Evolutionary conservation across 306 rosid species (phyloP), one percentile per base, ranked within the genome.

Genomic region (Trifolium subterraneum): DNA sequence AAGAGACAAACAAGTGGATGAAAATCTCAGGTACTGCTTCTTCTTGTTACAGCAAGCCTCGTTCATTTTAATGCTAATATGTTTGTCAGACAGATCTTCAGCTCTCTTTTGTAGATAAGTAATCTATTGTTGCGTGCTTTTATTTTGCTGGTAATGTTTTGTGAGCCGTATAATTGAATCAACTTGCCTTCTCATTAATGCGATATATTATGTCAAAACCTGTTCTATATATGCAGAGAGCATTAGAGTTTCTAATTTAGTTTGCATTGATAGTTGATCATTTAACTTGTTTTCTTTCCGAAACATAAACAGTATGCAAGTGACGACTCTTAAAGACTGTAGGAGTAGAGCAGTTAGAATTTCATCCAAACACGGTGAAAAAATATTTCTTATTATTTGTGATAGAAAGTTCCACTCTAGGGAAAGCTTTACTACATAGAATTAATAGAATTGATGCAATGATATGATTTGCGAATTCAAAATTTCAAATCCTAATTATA

Each of bases 1-100:
- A 75, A 82, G 91, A 77, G 95, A 92, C 86, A 92, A 87, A 81
- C 90, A 91, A 80, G 87, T 79, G 23, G 98, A 93, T 76, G 97
- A 93, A 64, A 91, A 88, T 82, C 97, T 93, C 80, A 91, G 98
- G 98, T 93, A 78, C 74, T 65, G 56, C 74, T 62, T 39, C 74
- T 62, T 39, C 6, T 54, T 70, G 48, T 18, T 19, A 74, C 58
- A 35, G 47, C 50, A 51, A 48, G 63, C 19, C 16, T 71, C 73
- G 14, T 58, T 71, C 38, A 56, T 70, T 58, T 72, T 50, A 33
- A 16, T 15, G 51, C 64, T 35, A 61, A 10, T 52, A 42, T 44
- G 20, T 27, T 41, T 59, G 25, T 73, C 52, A 38, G 31, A 15
- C 16, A 27, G 25, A 77, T 44, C 75, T 58, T 19, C 44, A 56